Percentiles rank a stretch among this genome's conserved stretches.
Evolutionary conservation across 1,139 yeast species (phyloP).

Genomic region (Yamadazyma songkhlaensis): DNA sequence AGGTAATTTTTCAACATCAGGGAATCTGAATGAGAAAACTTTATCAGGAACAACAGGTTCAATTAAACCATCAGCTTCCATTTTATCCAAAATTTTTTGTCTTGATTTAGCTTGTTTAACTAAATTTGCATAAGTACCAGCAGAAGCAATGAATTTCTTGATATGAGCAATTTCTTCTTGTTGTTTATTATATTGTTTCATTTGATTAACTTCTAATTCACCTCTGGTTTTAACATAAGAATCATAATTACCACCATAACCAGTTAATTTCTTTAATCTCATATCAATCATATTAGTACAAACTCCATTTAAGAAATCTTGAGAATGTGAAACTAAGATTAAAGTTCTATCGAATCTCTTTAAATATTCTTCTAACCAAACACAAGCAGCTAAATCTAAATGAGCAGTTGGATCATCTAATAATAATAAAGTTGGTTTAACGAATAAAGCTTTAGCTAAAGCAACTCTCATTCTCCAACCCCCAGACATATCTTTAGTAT

Average conservation of each 20-base stretch:
- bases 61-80: constrained; percentile 99
- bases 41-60: constrained; percentile 90
- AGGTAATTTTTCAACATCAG: constrained; percentile 94
- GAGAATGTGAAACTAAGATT: constrained; percentile 95
- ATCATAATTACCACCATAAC: constrained; percentile 98
- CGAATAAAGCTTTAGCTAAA: constrained; percentile 80
- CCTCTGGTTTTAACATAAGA: constrained; percentile 91
- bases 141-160: constrained; percentile 97
- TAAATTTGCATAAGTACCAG: constrained; percentile 99
- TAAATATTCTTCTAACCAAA: constrained; percentile 98
- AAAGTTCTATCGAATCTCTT: constrained; percentile 91
- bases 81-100: constrained; percentile 98
- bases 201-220: constrained; percentile 95
- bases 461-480: constrained; percentile 96
- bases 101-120: constrained; percentile 99
- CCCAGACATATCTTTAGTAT: constrained; percentile 99
- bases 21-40: constrained; percentile 91
- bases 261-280: constrained; percentile 69
- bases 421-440: constrained; percentile 79
- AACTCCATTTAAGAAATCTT: constrained; percentile 98
- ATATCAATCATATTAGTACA: constrained; percentile 98
- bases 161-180: constrained; percentile 98
- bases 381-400: constrained; percentile 98
- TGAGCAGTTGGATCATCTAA: constrained; percentile 99
- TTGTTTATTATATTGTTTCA: constrained; percentile 95